Base-by-base conservation (phyloP, 2,329 filamentous ascomycete genomes). In the Epichloe gansuensis region DNA sequence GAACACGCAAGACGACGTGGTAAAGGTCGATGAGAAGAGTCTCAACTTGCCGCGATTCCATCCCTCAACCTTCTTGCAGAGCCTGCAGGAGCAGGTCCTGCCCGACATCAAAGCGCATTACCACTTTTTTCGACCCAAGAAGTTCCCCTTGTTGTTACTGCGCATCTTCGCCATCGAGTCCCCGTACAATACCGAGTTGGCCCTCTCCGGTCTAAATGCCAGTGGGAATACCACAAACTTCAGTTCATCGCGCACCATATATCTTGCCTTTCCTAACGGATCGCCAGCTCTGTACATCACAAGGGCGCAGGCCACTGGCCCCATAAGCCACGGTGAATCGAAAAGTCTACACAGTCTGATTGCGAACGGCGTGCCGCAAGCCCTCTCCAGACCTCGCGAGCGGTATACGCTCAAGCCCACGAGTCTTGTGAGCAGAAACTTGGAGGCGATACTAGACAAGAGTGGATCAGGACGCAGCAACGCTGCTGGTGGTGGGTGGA, bases 51-150 rank as follows among this genome's bases (percentile, higher is more conserved):
- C 88, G 11, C 81, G 84, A 15, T 87, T 93, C 60, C 87, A 94
- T 61, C 85, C 87, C 1, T 81, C 85, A 4, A 87, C 84, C 0
- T 95, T 95, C 64, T 72, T 94, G 39, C 79, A 80, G 57, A 85
- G 84, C 57, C 77, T 95, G 2, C 85, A 90, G 58, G 73, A 74
- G 41, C 83, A 90, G 61, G 77, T 89, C 17, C 74, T 87, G 1
- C 86, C 88, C 1, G 77, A 93, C 53, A 79, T 90, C 59, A 94
- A 93, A 66, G 85, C 86, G 5, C 87, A 94, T 66, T 93, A 88
- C 65, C 84, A 87, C 59, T 79, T 93, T 54, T 82, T 85, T 57
- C 79, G 84, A n/a, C 84, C 86, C 50, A 74, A 77, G 50, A 73
- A 75, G 1, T 72, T 85, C n/a, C 80, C 86, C 0, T 71, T 93